phyloP scores from a whole-genome alignment of 1,139 yeast genomes.

The Hemisphaericaspora xylanilytica region DNA sequence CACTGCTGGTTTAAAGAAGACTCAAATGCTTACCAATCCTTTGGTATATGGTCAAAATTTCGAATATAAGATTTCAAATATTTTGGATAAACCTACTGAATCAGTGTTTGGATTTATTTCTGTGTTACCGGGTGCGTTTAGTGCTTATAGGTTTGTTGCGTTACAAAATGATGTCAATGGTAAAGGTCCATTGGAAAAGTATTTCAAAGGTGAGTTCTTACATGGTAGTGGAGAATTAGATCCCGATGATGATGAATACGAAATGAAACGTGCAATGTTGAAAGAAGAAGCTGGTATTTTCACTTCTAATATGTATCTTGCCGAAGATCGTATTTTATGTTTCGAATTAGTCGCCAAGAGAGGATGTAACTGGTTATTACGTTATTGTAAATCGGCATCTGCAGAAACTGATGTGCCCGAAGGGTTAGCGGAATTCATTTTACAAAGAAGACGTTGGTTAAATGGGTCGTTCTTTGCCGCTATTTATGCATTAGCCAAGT shows the following conservation, averaged over 20 bases:
- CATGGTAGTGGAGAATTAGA: constrained; percentile 47
- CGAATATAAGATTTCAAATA: constrained; percentile 46
- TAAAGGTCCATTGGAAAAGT: constrained; percentile 46
- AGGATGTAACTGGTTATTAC: constrained; percentile 44
- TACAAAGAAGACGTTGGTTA: constrained; percentile 52
- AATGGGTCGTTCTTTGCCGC: constrained; percentile 53
- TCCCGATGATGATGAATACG: constrained; percentile 47
- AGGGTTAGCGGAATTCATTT: constrained; percentile 43
- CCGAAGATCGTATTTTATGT: constrained; percentile 51
- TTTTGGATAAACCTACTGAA: constrained; percentile 47
- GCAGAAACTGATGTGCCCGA: constrained; percentile 55
- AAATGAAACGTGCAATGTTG: constrained; percentile 36
- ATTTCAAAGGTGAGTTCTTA: constrained; percentile 49
- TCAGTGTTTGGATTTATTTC: constrained; percentile 47
- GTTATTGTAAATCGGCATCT: constrained; percentile 46
- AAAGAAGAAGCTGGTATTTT: constrained; percentile 50
- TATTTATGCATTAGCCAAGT: constrained; percentile 45
- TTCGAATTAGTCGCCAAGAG: constrained; percentile 47
- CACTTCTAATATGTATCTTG: constrained; percentile 51
- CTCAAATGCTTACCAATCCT: constrained; percentile 45
- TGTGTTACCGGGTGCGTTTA: constrained; percentile 48
- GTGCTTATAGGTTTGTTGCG: constrained; percentile 44
- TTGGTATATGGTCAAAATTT: constrained; percentile 49
- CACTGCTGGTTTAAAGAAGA: constrained; percentile 40
- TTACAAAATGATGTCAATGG: constrained; percentile 44